Conservation (phyloP, 106 monocot genomes). For the Dactylorhiza incarnata region DNA sequence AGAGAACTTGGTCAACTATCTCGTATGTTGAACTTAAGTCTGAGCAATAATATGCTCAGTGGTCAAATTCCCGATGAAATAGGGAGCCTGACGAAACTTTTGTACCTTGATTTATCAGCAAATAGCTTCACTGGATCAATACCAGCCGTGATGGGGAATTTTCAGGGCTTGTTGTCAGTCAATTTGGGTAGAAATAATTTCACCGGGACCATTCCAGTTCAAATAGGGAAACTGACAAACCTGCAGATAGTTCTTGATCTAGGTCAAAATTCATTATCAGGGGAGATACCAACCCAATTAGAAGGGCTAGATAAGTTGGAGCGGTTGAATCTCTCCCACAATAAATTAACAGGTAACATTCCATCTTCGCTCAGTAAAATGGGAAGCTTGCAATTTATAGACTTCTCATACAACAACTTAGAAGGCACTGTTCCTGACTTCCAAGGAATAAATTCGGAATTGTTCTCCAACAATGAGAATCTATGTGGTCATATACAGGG, state of each 20-base stretch:
- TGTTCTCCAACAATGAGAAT: conserved; percentile 13
- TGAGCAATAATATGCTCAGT: conserved; percentile 15
- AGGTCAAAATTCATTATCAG: conserved; percentile 16
- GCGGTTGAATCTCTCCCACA: conserved; percentile 23
- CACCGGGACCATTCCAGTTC: conserved; percentile 13
- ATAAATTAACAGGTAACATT: conserved; percentile 12
- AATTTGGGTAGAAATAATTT: conserved; percentile 15
- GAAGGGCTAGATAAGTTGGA: conserved; percentile 7
- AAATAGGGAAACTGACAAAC: conserved; percentile 21
- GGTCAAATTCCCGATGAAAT: conserved; percentile 13
- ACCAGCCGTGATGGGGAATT: conserved; percentile 7
- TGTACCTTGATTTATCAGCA: conserved; percentile 14
- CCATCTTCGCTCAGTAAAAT: conserved; percentile 9
- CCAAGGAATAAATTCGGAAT: neutral
- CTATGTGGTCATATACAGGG: conserved; percentile 15
- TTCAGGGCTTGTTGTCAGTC: neutral
- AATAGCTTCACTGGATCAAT: conserved; percentile 11
- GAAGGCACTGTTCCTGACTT: conserved; percentile 20
- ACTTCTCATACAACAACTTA: conserved; percentile 27
- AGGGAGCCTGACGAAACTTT: conserved; percentile 2
- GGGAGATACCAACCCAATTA: conserved; percentile 16
- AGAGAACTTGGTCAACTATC: neutral
- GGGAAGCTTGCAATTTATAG: conserved; percentile 10
- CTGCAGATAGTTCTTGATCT: conserved; percentile 20
- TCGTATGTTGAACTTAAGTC: conserved; percentile 4